phyloP scores from a whole-genome alignment of 2,329 filamentous ascomycete species.

The Sclerotinia sclerotiorum region DNA sequence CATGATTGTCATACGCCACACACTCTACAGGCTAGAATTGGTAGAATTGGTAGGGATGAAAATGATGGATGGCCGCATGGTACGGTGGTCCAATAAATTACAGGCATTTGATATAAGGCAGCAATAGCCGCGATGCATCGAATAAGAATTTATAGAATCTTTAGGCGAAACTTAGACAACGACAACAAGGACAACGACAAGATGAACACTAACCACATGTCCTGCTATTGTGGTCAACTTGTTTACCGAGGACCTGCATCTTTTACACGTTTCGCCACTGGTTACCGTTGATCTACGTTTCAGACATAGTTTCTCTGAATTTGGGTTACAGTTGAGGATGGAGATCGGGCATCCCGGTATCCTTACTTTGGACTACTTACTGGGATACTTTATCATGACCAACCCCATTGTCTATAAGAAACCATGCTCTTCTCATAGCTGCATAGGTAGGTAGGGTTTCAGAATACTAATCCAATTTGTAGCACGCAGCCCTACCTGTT shows the following conservation, averaged over 20 bases:
- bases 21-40: neutral
- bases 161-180: neutral
- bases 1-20: neutral
- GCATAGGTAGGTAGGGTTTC: neutral
- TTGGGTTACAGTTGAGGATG: neutral
- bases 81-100: neutral
- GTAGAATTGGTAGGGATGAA: neutral
- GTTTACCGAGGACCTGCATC: neutral
- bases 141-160: neutral
- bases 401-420: too few species aligned
- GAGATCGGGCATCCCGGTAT: neutral
- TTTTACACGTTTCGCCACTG: neutral
- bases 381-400: neutral
- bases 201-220: neutral
- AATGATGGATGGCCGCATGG: neutral
- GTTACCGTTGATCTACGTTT: neutral
- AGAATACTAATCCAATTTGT: neutral
- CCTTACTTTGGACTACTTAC: neutral
- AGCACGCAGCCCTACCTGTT: neutral
- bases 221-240: neutral
- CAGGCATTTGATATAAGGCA: neutral
- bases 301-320: neutral
- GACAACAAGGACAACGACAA: neutral
- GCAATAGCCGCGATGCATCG: conserved; percentile 1
- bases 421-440: neutral